Evolutionary conservation across 768 basidiomycete genomes (phyloP).

Genomic region (Kwoniella dejecticola): DNA sequence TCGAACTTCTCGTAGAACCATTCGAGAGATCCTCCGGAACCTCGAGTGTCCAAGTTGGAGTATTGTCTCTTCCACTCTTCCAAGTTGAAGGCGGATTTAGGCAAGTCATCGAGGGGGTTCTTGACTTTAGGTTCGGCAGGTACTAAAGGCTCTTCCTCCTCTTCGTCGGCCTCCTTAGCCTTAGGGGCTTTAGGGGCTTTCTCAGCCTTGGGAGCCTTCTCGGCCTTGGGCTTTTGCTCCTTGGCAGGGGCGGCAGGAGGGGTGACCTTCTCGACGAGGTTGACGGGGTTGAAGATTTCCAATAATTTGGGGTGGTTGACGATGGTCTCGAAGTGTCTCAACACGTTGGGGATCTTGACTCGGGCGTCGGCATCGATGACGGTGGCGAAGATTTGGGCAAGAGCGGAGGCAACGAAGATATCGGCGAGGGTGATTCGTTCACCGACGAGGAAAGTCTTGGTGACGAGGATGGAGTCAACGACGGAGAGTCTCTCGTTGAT

Average conservation of each 20-base stretch:
- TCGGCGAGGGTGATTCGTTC: constrained; percentile 96
- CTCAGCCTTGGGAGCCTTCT: constrained; percentile 38
- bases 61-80: constrained; percentile 97
- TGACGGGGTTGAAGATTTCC: constrained; percentile 64
- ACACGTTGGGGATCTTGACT: constrained; percentile 69
- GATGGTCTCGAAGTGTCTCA: constrained; percentile 85
- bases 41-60: constrained; percentile 94
- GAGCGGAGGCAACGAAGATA: constrained; percentile 65
- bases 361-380: constrained; percentile 70
- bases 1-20: constrained; percentile 99
- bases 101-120: constrained; percentile 90
- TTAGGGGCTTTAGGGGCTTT: constrained; percentile 55
- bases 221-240: constrained; percentile 58
- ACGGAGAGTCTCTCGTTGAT: constrained; percentile 64
- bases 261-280: constrained; percentile 69
- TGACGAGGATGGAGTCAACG: constrained; percentile 72
- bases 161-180: constrained; percentile 58
- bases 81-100: constrained; percentile 59
- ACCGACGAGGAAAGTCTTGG: constrained; percentile 85
- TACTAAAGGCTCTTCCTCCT: constrained; percentile 73
- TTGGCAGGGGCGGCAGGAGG: constrained; percentile 74
- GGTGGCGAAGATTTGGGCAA: constrained; percentile 61
- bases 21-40: constrained; percentile 73
- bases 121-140: constrained; percentile 84
- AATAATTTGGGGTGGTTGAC: constrained; percentile 78